Evolutionary conservation across 139 green algal genomes (phyloP).

Genomic region (Chlamydomonas schloesseri): DNA sequence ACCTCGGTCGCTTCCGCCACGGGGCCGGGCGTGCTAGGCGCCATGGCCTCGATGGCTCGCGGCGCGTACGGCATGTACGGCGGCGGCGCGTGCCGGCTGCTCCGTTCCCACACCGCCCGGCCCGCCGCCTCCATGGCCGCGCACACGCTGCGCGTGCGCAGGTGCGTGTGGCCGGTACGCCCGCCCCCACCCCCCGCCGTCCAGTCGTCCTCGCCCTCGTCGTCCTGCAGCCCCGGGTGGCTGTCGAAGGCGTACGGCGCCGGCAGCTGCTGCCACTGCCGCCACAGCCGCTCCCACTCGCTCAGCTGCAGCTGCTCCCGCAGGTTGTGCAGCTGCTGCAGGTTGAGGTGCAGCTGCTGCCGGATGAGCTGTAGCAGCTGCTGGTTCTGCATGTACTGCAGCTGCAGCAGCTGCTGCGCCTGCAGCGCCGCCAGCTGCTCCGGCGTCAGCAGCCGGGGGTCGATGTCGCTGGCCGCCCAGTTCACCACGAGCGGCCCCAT

Average conservation of each 20-base stretch:
- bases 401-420: background rate
- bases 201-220: no score
- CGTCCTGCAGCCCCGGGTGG: no score
- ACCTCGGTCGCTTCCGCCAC: conserved; percentile 20
- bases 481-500: no score
- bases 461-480: no score
- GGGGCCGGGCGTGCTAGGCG: background rate
- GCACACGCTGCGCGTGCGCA: no score
- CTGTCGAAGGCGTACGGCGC: no score
- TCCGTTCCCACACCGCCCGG: background rate
- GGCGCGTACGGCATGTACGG: background rate
- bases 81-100: background rate
- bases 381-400: background rate
- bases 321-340: background rate
- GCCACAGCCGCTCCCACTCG: no score
- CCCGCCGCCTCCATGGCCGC: background rate
- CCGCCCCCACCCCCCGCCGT: no score
- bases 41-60: no score
- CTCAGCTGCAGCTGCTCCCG: no score
- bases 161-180: no score
- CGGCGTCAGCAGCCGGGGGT: background rate
- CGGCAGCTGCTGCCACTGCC: no score
- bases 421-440: background rate
- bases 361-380: background rate
- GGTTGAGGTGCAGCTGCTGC: background rate